These are phyloP conservation scores for Metroxylon sagu DNA, from an alignment of 176 grass and related monocot species.

Conservation along the genomic window DNA sequence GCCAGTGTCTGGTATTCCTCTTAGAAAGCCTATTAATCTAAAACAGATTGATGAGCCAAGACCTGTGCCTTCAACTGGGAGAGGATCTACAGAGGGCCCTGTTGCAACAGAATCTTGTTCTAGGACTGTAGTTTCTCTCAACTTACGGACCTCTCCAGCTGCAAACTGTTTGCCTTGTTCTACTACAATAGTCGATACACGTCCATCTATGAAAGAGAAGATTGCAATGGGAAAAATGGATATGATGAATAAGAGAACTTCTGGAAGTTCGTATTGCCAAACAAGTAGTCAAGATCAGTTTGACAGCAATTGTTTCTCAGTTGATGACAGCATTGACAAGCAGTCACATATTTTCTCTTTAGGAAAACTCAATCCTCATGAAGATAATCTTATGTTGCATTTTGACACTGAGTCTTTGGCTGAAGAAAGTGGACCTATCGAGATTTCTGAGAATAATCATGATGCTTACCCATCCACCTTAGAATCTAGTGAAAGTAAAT, in stretches of 20 bases:
- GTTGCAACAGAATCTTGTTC: slow-evolving; percentile 20
- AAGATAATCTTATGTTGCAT: background rate
- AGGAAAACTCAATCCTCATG: slow-evolving; percentile 17
- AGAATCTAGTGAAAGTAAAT: slow-evolving; percentile 4
- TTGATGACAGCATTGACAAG: slow-evolving; percentile 9
- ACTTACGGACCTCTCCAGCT: slow-evolving; percentile 3
- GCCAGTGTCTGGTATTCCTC: slow-evolving; percentile 10
- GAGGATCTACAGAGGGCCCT: slow-evolving; percentile 18
- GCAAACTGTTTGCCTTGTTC: slow-evolving; percentile 9
- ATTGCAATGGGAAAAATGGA: slow-evolving; percentile 8
- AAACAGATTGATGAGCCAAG: slow-evolving; percentile 22
- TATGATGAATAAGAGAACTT: background rate
- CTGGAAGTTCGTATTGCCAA: background rate
- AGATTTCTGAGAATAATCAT: slow-evolving; percentile 7
- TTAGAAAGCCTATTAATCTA: slow-evolving; percentile 29
- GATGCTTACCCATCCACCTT: background rate
- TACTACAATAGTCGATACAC: background rate
- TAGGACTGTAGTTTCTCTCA: slow-evolving; percentile 6
- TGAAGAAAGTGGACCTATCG: slow-evolving; percentile 5
- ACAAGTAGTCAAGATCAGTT: background rate
- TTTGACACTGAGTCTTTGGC: slow-evolving; percentile 5
- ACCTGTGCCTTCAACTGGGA: slow-evolving; percentile 19
- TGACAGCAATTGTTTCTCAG: background rate
- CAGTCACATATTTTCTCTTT: slow-evolving; percentile 1
- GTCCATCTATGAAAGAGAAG: slow-evolving; percentile 8